These are phyloP conservation scores for Sambucus nigra DNA, from an alignment of 129 eudicot species.

Conservation along the genomic window DNA sequence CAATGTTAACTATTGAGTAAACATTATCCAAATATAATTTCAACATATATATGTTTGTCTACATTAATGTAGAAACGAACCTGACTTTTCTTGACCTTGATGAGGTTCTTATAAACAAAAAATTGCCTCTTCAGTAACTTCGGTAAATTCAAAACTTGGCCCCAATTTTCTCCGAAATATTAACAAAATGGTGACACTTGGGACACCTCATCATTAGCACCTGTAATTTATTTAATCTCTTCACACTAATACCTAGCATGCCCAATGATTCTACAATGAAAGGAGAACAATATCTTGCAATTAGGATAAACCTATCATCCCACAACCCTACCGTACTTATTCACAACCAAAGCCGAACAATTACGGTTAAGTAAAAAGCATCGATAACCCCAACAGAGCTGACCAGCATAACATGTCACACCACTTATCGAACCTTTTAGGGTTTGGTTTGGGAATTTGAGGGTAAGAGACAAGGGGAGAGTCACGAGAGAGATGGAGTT, in stretches of 20 bases:
- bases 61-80: too few species aligned
- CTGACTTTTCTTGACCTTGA: too few species aligned
- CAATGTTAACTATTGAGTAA: too few species aligned
- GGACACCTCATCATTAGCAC: conserved; percentile 60
- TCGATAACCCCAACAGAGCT: conserved; percentile 27
- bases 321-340: conserved; percentile 53
- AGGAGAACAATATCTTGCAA: conserved; percentile 49
- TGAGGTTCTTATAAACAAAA: too few species aligned
- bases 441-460: too few species aligned
- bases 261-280: conserved; percentile 46
- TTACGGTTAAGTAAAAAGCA: conserved; percentile 55
- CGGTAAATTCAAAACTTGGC: too few species aligned
- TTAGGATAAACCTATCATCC: conserved; percentile 36
- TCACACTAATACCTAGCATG: conserved; percentile 66
- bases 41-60: too few species aligned
- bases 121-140: too few species aligned
- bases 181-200: conserved; percentile 49
- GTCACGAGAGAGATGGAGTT: too few species aligned
- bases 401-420: conserved; percentile 50
- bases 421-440: conserved; percentile 45
- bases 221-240: conserved; percentile 54
- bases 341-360: conserved; percentile 51
- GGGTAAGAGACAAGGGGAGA: too few species aligned
- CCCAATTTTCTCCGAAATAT: too few species aligned
- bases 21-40: too few species aligned